phyloP scores from a whole-genome alignment of 2,329 filamentous ascomycete genomes.

The Dryadomyces sulphureus region DNA sequence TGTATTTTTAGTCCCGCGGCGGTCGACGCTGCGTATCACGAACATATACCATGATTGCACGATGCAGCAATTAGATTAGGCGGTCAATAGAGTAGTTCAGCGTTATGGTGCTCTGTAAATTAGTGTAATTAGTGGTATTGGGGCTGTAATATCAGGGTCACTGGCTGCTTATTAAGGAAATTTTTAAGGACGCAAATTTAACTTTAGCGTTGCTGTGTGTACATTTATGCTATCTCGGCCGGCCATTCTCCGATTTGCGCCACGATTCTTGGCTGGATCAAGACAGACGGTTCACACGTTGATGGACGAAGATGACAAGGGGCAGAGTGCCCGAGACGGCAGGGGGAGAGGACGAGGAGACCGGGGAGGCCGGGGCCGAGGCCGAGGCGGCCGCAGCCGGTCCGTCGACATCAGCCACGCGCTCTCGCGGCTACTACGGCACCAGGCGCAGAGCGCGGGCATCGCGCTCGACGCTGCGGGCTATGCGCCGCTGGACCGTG shows the following conservation, averaged over 20 bases:
- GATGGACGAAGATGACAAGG: not conserved
- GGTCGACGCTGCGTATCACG: conserved; percentile 1
- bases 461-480: conserved; percentile 44
- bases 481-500: conserved; percentile 40
- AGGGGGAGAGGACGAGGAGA: not conserved
- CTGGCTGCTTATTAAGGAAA: too few species aligned
- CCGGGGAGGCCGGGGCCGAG: not conserved
- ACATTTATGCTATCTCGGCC: too few species aligned
- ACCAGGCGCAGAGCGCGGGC: conserved; percentile 41
- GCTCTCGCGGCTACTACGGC: conserved; percentile 37
- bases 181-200: too few species aligned
- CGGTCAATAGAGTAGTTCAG: too few species aligned
- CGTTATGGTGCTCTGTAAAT: too few species aligned
- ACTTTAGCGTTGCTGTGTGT: too few species aligned
- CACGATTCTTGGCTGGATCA: too few species aligned
- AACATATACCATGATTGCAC: conserved; percentile 2
- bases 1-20: conserved; percentile 3
- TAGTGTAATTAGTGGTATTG: too few species aligned
- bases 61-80: too few species aligned
- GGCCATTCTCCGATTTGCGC: too few species aligned
- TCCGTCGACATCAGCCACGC: conserved; percentile 37
- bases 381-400: conserved; percentile 21
- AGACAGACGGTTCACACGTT: too few species aligned
- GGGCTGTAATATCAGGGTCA: too few species aligned
- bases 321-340: not conserved